phyloP scores from a whole-genome alignment of 345 rosid species.

The Gynandropsis gynandra region DNA sequence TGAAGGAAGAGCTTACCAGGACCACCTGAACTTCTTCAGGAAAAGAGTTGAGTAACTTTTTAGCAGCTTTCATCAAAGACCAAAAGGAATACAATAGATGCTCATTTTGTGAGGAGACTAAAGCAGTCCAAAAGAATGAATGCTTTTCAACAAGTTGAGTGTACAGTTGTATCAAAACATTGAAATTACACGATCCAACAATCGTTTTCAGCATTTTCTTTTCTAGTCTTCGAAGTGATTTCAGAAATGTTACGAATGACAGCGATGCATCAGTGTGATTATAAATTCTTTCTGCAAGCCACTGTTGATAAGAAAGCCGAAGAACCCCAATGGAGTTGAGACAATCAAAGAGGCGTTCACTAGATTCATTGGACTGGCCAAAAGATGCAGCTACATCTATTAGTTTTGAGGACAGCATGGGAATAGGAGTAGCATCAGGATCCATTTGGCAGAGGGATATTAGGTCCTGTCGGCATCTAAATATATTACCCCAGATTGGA shows the following conservation, averaged over 20 bases:
- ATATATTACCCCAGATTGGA: constrained; percentile 63
- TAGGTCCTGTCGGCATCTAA: constrained; percentile 36
- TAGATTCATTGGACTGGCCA: constrained; percentile 25
- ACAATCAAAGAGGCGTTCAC: constrained; percentile 40
- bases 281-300: constrained; percentile 55
- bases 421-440: constrained; percentile 37
- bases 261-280: constrained; percentile 28
- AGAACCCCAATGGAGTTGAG: constrained; percentile 50
- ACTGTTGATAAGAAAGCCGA: constrained; percentile 58
- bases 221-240: constrained; percentile 55
- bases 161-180: constrained; percentile 41
- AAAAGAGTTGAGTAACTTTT: constrained; percentile 40
- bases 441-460: constrained; percentile 31
- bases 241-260: constrained; percentile 41
- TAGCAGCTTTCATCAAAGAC: constrained; percentile 53
- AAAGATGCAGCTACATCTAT: constrained; percentile 38
- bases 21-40: constrained; percentile 43
- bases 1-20: constrained; percentile 41
- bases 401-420: constrained; percentile 57
- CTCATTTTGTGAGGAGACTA: constrained; percentile 43
- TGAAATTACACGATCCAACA: constrained; percentile 44
- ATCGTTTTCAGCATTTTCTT: constrained; percentile 41
- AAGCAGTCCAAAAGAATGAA: constrained; percentile 54
- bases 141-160: constrained; percentile 56
- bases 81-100: constrained; percentile 47